Percentiles rank a stretch among this genome's conserved stretches.
Evolutionary conservation across 768 basidiomycete genomes (phyloP).

Genomic region (Boletus subparvulus): DNA sequence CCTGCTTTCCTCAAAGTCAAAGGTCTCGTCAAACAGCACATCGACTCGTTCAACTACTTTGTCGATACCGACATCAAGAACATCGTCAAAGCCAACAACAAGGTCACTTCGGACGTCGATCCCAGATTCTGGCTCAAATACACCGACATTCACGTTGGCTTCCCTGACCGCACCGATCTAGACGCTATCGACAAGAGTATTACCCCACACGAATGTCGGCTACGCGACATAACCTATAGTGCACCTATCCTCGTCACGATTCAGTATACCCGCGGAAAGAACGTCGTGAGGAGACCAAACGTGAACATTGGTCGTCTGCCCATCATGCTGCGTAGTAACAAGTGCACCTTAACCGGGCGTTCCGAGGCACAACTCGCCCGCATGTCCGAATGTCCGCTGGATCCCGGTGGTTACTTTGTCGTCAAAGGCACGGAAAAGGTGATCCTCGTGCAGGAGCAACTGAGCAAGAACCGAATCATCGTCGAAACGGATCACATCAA

Average conservation of each 20-base stretch:
- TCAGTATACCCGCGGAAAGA: slow-evolving; percentile 90
- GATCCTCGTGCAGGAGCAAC: slow-evolving; percentile 96
- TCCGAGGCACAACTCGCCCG: slow-evolving; percentile 81
- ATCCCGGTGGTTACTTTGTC: slow-evolving; percentile 99
- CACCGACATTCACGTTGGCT: slow-evolving; percentile 90
- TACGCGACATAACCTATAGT: slow-evolving; percentile 92
- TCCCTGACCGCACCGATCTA: slow-evolving; percentile 85
- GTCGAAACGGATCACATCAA: slow-evolving; percentile 93
- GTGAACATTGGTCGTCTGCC: slow-evolving; percentile 90
- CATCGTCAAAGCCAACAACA: slow-evolving; percentile 90
- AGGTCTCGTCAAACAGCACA: slow-evolving; percentile 98
- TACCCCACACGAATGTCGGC: slow-evolving; percentile 95
- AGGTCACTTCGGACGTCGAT: slow-evolving; percentile 95
- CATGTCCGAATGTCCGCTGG: slow-evolving; percentile 96
- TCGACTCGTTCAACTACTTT: slow-evolving; percentile 99
- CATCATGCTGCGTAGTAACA: slow-evolving; percentile 95
- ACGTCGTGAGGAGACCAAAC: slow-evolving; percentile 77
- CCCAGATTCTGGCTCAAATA: slow-evolving; percentile 97
- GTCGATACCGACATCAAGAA: slow-evolving; percentile 97
- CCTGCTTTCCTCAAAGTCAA: slow-evolving; percentile 98
- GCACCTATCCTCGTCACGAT: slow-evolving; percentile 93
- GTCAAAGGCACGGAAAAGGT: slow-evolving; percentile 99
- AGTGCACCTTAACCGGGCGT: slow-evolving; percentile 83
- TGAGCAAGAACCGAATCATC: slow-evolving; percentile 98
- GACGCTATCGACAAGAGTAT: slow-evolving; percentile 76